phyloP scores from a whole-genome alignment of 768 basidiomycete species.

The Basidioascus undulatus region DNA sequence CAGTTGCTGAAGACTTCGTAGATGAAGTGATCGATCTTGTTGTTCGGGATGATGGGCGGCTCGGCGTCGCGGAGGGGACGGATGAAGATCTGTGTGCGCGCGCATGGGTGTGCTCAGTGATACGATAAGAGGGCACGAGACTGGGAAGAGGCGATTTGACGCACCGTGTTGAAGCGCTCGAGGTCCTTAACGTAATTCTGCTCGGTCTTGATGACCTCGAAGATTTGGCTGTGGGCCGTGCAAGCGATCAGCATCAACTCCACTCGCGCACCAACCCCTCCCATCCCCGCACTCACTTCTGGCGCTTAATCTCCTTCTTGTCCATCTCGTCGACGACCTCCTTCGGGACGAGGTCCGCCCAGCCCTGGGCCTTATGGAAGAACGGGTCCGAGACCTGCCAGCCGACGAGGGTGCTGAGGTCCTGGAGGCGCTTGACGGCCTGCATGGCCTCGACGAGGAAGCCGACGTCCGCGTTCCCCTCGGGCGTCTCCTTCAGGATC shows the following conservation, averaged over 20 bases:
- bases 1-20: conserved; percentile 79
- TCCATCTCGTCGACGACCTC: conserved; percentile 46
- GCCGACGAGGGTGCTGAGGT: background rate
- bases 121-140: too few species aligned
- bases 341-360: conserved; percentile 55
- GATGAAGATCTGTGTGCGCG: conserved; percentile 40
- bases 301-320: conserved; percentile 53
- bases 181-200: conserved; percentile 75
- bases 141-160: conserved; percentile 14
- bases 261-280: too few species aligned
- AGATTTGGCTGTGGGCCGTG: conserved; percentile 34
- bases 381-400: conserved; percentile 45
- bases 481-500: conserved; percentile 55
- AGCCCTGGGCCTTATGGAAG: conserved; percentile 38
- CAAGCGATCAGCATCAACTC: background rate
- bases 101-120: too few species aligned
- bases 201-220: conserved; percentile 68
- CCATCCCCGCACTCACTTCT: conserved; percentile 28
- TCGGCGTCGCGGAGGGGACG: conserved; percentile 43
- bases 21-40: conserved; percentile 51
- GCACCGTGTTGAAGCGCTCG: conserved; percentile 49
- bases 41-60: conserved; percentile 45
- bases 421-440: conserved; percentile 37
- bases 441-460: conserved; percentile 62
- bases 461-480: conserved; percentile 57